Percentiles rank a stretch among this genome's conserved stretches.
phyloP scores from a whole-genome alignment of 1,284 basidiomycete genomes.

The Omphalotus olearius region DNA sequence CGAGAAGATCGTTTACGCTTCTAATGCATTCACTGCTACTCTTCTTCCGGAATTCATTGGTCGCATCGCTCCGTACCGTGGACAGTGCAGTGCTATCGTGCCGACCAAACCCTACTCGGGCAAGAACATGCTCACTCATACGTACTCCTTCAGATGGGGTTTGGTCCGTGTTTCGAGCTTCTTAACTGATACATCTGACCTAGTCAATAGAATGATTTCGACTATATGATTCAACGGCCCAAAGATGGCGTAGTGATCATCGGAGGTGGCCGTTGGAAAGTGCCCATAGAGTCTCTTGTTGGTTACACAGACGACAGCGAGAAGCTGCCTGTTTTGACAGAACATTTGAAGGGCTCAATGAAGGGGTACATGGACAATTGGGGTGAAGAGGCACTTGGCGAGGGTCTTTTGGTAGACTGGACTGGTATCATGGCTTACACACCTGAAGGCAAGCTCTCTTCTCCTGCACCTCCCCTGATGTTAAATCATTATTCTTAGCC shows the following conservation, averaged over 20 bases:
- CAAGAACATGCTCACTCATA: conserved; percentile 17
- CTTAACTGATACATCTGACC: background rate
- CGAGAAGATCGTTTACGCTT: conserved; percentile 31
- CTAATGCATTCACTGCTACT: conserved; percentile 35
- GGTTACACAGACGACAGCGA: conserved; percentile 23
- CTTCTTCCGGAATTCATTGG: conserved; percentile 25
- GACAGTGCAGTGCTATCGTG: conserved; percentile 23
- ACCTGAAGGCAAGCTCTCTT: conserved; percentile 15
- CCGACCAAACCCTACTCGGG: conserved; percentile 22
- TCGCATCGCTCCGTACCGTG: conserved; percentile 22
- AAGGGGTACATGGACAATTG: conserved; percentile 18
- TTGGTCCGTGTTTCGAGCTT: conserved; percentile 8
- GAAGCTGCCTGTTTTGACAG: conserved; percentile 19
- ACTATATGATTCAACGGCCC: conserved; percentile 26
- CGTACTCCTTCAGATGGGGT: conserved; percentile 16
- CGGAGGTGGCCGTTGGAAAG: conserved; percentile 21
- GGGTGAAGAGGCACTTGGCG: conserved; percentile 21
- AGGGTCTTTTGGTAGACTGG: conserved; percentile 24
- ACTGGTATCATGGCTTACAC: conserved; percentile 26
- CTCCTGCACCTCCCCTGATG: background rate
- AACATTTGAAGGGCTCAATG: conserved; percentile 16
- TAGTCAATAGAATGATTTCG: conserved; percentile 17
- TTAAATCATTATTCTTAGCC: conserved; percentile 5
- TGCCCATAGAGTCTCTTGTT: conserved; percentile 19
- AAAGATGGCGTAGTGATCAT: conserved; percentile 24